Evolutionary conservation across 805 yeast species (phyloP), one percentile per base, ranked within the genome.

Genomic region (Blastobotrys robertii): DNA sequence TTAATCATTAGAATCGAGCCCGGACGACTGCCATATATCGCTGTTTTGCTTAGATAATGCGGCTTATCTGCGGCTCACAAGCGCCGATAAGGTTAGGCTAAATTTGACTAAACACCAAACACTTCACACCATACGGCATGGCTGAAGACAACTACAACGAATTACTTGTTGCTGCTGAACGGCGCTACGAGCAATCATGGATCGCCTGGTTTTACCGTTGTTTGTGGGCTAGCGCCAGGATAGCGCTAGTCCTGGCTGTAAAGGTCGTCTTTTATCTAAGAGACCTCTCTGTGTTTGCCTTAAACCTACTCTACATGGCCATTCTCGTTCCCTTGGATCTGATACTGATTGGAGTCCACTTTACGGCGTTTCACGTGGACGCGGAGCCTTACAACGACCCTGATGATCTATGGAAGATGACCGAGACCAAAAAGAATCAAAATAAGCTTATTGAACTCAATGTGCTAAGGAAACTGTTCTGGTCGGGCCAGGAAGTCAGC

Each of bases 281-380:
- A n/a, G 54, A 52, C 30, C 16, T 25, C n/a, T n/a, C 44, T 3
- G 39, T 44, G 7, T 11, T 34, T n/a, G 12, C 15, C 10, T 9
- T 44, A 16, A 45, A 43, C 38, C 14, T 37, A 9, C 22, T 42
- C 8, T 44, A 43, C 32, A 5, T 33, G 13, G 31, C 42, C 6
- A 6, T 51, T 11, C 41, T 51, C 25, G 11, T 44, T 4, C 55
- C 55, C 4, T 19, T 51, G 13, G 53, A 51, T 37, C 30, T 40
- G n/a, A 14, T 45, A 5, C 33, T 50, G 3, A 36, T 42, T 2
- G 39, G 33, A 5, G 8, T 42, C 8, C 48, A 49, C 39, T 14
- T 40, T 15, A 9, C 37, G 4, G 42, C 38, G 12, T 22, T 29
- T 1, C 19, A 44, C 30, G 25, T 34, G 12, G 30, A 37, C 6